Evolutionary conservation across 2,329 filamentous ascomycete genomes (phyloP).

Genomic region (Ceratocystis variospora): DNA sequence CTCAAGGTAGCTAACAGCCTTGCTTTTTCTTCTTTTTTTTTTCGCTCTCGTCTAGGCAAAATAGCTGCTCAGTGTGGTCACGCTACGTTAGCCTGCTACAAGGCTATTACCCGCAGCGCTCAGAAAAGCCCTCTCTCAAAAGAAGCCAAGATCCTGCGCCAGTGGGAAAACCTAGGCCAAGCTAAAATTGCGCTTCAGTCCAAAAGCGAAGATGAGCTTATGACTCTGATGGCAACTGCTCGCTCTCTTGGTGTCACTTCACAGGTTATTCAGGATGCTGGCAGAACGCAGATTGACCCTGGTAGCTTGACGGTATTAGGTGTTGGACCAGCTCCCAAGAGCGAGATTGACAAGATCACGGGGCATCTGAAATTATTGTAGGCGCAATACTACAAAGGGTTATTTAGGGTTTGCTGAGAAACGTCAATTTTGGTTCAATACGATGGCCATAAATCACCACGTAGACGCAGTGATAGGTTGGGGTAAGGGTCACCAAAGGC

Average conservation of each 20-base stretch:
- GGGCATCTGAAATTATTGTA: slow-evolving; percentile 72
- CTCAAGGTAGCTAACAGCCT: not conserved
- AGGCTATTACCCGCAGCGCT: slow-evolving; percentile 51
- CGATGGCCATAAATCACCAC: not conserved
- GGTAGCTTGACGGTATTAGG: slow-evolving; percentile 88
- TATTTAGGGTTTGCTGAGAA: not conserved
- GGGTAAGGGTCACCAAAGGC: not conserved
- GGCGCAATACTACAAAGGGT: slow-evolving; percentile 20
- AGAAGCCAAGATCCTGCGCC: slow-evolving; percentile 51
- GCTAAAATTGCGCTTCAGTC: slow-evolving; percentile 87
- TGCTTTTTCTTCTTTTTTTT: not conserved
- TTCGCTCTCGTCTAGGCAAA: slow-evolving; percentile 51
- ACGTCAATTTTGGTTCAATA: not conserved
- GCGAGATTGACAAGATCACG: slow-evolving; percentile 73
- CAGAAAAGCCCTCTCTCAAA: slow-evolving; percentile 37
- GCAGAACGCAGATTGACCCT: slow-evolving; percentile 86
- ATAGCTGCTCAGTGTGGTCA: slow-evolving; percentile 92
- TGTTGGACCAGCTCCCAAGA: slow-evolving; percentile 68
- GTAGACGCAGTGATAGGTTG: not conserved
- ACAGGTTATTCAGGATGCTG: slow-evolving; percentile 87
- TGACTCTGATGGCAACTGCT: slow-evolving; percentile 61
- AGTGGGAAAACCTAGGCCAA: slow-evolving; percentile 79
- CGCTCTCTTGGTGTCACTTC: slow-evolving; percentile 73
- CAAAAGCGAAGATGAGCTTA: slow-evolving; percentile 71
- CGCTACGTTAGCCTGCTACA: slow-evolving; percentile 97